Evolutionary conservation across 805 yeast species (phyloP), one percentile per base, ranked within the genome.

Genomic region (Lachancea waltii): DNA sequence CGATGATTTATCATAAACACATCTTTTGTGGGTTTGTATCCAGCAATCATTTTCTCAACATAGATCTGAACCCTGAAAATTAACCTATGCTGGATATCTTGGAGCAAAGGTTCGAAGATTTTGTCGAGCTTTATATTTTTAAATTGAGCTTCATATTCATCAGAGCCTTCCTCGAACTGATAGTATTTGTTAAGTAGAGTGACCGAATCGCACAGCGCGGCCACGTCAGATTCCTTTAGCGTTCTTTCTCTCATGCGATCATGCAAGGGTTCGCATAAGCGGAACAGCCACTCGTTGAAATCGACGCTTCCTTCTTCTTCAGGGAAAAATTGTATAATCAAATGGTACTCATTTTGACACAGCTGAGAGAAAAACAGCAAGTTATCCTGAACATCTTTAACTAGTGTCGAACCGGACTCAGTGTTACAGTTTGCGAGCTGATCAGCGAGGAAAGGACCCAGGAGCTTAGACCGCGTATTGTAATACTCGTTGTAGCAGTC

Each of bases 71-170:
- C 81, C 48, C 90, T 69, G 58, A 89, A 84, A 2, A 86, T 80
- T 27, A 90, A 66, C 43, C 96, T 67, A 2, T 85, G 71, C 60
- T 90, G 97, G 0, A 81, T 75, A 50, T 83, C 95, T 40, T 79
- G 77, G 18, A 82, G 58, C 8, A 86, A 73, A 0, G 94, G 89
- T 39, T 74, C 75, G 45, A 85, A 79, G 4, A 86, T 60, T 30
- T 67, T 69, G 7, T 79, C 84, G 43, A 72, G 70, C 41, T 75
- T 69, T n/a, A 60, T 48, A 30, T 54, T 50, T 15, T 42, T 53
- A 32, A 60, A 61, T 40, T 62, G 63, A 30, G 36, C 44, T 10
- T 36, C 31, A 46, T 56, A 51, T 30, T 51, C 60, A 37, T 46
- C 48, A n/a, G 58, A 54, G 33, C 48, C 49, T n/a, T 73, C 79